phyloP scores from a whole-genome alignment of 2,329 filamentous ascomycete genomes.

The Aspergillus sergii region DNA sequence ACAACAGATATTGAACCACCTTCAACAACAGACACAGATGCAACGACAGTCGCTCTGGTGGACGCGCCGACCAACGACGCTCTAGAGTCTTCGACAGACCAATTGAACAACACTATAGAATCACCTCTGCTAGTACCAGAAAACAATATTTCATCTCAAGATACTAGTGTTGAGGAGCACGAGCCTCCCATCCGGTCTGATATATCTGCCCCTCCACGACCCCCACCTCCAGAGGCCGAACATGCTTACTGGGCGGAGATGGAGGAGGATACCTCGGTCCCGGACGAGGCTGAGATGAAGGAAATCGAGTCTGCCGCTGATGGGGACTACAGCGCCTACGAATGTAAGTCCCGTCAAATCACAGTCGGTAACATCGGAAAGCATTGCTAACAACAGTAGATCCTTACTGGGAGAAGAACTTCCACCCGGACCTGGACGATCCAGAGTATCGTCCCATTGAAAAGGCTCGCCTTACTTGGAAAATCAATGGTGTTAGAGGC shows the following conservation, averaged over 20 bases:
- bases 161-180: not conserved
- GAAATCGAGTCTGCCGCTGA: slow-evolving; percentile 54
- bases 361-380: not conserved
- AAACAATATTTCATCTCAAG: not conserved
- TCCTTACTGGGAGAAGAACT: slow-evolving; percentile 60
- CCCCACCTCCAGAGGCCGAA: slow-evolving; percentile 31
- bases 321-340: slow-evolving; percentile 57
- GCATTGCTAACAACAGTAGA: slow-evolving; percentile 36
- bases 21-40: slow-evolving; percentile 6
- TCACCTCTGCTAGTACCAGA: slow-evolving; percentile 6
- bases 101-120: slow-evolving; percentile 6
- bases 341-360: slow-evolving; percentile 43
- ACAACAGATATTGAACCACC: slow-evolving; percentile 14
- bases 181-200: slow-evolving; percentile 16
- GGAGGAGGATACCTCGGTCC: slow-evolving; percentile 58
- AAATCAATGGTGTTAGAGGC: slow-evolving; percentile 60
- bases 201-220: slow-evolving; percentile 20
- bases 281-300: slow-evolving; percentile 61
- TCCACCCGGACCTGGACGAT: slow-evolving; percentile 59
- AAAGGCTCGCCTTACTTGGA: slow-evolving; percentile 61
- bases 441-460: slow-evolving; percentile 58
- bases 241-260: slow-evolving; percentile 56
- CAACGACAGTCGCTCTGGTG: slow-evolving; percentile 7
- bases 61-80: slow-evolving; percentile 15
- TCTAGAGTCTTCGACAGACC: slow-evolving; percentile 9